Evolutionary conservation across 768 basidiomycete genomes (phyloP).

Genomic region (Boletus bicolor): DNA sequence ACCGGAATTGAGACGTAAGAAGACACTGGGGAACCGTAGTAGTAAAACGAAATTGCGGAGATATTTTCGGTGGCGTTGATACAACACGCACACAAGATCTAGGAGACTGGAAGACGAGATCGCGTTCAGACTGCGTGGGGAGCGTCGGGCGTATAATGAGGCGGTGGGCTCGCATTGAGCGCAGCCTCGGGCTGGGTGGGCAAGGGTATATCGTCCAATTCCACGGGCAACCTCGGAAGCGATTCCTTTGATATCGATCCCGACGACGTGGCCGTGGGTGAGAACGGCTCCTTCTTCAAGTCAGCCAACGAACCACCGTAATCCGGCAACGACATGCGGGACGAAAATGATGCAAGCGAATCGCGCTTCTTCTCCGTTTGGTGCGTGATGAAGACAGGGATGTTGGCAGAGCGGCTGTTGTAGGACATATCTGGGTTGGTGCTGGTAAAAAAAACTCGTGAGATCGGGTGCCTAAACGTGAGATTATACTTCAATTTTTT

Average conservation of each 20-base stretch:
- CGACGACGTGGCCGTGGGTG: conserved; percentile 19
- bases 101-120: background rate
- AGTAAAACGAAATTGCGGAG: background rate
- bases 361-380: conserved; percentile 46
- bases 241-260: conserved; percentile 28
- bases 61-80: background rate
- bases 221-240: conserved; percentile 23
- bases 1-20: conserved; percentile 2
- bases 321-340: conserved; percentile 41
- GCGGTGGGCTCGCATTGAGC: conserved; percentile 11
- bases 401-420: conserved; percentile 19
- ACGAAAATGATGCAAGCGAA: conserved; percentile 47
- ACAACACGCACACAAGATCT: background rate
- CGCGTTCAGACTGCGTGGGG: conserved; percentile 17
- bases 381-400: conserved; percentile 48
- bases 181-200: conserved; percentile 21
- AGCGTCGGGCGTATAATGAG: conserved; percentile 23
- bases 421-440: conserved; percentile 23
- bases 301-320: conserved; percentile 35
- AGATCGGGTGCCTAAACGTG: background rate
- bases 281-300: conserved; percentile 21
- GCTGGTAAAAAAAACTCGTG: conserved; percentile 8
- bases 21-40: background rate
- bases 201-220: conserved; percentile 10
- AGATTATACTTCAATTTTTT: background rate